A percentile compares a stretch with the other conserved stretches of the same genome.
Evolutionary conservation across 306 rosid genomes (phyloP).

Genomic region (Quercus wislizeni): DNA sequence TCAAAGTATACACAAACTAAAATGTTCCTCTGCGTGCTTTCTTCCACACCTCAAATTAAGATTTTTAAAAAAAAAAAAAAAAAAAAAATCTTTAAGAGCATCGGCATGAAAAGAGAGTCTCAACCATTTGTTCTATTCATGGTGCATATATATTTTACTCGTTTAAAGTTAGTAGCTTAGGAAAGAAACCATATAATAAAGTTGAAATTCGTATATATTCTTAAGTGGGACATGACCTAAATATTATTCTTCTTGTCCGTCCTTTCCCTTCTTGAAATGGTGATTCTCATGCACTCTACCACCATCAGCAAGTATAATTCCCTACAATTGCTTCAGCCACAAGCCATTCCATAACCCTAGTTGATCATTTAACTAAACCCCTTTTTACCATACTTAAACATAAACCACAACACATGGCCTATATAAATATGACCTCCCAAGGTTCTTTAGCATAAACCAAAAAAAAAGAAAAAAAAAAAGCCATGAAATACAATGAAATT

Average conservation of each 20-base stretch:
- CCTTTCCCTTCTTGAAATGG: slow-evolving; percentile 46
- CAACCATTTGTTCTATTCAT: neutral
- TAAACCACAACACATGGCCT: neutral
- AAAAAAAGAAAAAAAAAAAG: slow-evolving; percentile 8
- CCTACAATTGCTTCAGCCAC: slow-evolving; percentile 36
- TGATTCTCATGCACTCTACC: slow-evolving; percentile 46
- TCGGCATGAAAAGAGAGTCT: neutral
- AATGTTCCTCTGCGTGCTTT: no score
- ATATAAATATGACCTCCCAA: slow-evolving; percentile 18
- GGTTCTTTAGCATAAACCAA: neutral
- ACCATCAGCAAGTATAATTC: slow-evolving; percentile 21
- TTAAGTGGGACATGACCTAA: slow-evolving; percentile 37
- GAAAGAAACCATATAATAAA: slow-evolving; percentile 18
- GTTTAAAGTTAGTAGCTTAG: slow-evolving; percentile 12
- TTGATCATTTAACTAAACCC: neutral
- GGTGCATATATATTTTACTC: neutral
- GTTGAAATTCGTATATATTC: slow-evolving; percentile 44
- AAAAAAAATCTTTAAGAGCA: no score
- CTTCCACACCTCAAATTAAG: no score
- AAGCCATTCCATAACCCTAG: slow-evolving; percentile 40
- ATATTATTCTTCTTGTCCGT: slow-evolving; percentile 35
- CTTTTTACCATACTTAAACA: neutral
- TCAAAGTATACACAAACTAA: no score
- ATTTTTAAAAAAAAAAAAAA: no score
- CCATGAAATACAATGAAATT: slow-evolving; percentile 75